Evolutionary conservation across 805 yeast genomes (phyloP).

Genomic region (Nakazawaea anatomiae): DNA sequence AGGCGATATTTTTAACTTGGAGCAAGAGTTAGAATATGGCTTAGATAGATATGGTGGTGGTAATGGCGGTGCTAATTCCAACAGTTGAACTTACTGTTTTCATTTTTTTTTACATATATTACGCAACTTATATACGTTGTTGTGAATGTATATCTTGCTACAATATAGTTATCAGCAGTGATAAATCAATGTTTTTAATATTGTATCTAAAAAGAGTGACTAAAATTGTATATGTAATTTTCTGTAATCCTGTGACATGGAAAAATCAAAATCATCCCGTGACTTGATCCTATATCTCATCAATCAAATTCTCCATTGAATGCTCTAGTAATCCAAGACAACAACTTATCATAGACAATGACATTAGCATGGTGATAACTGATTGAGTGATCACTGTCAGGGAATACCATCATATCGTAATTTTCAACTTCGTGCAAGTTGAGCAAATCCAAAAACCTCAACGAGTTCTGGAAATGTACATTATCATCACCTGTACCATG

Average conservation of each 20-base stretch:
- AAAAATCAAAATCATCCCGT: too few relatives aligned
- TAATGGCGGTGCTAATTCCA: not conserved
- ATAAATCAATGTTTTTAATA: too few relatives aligned
- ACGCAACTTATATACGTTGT: too few relatives aligned
- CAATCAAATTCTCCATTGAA: conserved; percentile 41
- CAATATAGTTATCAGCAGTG: too few relatives aligned
- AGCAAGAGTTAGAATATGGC: conserved; percentile 64
- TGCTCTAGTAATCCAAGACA: conserved; percentile 60
- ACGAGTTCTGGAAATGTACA: conserved; percentile 89
- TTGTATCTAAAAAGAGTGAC: too few relatives aligned
- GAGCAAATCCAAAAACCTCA: conserved; percentile 69
- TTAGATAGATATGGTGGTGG: conserved; percentile 41
- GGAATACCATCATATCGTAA: conserved; percentile 72
- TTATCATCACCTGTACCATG: conserved; percentile 98
- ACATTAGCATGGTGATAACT: conserved; percentile 65
- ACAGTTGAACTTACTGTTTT: not conserved
- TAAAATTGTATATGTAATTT: too few relatives aligned
- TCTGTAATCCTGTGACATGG: too few relatives aligned
- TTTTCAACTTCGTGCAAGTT: conserved; percentile 75
- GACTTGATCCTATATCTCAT: too few relatives aligned
- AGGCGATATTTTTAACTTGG: conserved; percentile 39
- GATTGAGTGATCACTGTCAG: conserved; percentile 75
- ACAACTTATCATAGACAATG: conserved; percentile 63
- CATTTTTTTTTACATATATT: conserved; percentile 11
- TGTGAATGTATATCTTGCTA: too few relatives aligned